Evolutionary conservation across 805 yeast species (phyloP), one percentile per base, ranked within the genome.

Genomic region (Yarrowia sp.): DNA sequence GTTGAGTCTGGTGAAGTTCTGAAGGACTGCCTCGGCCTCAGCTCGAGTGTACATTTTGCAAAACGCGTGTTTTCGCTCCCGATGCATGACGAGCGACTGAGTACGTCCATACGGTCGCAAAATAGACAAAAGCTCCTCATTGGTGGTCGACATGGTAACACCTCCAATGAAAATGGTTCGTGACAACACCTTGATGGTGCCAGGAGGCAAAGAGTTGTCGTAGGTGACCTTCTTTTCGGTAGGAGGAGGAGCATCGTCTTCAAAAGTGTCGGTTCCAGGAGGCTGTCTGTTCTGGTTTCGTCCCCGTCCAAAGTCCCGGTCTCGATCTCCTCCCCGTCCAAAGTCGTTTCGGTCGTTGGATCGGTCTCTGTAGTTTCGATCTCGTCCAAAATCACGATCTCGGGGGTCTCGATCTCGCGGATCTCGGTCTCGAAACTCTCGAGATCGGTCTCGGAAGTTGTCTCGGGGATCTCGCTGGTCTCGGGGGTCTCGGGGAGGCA

Each of bases 111-210:
- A 89, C 11, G 96, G 96, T 74, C 88, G 85, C 70, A 95, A 80
- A 21, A 87, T 84, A 19, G 83, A 80, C 2, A 88, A 83, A 36
- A 95, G 80, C 65, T 86, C 88, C 65, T 80, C 78, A 71, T 92
- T 96, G 69, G 83, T 87, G 92, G 90, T 92, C 67, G 82, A 78
- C 65, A 83, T 84, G 16, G 96, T 96, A 41, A 95, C 90, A 72
- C 98, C 98, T 56, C 98, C 98, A 67, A 95, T 86, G 72, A 95
- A 95, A 66, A 95, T 78, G 0, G 99, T 95, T 77, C 99, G 86
- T 62, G 96, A 88, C 70, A 83, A 82, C 1, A 93, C 97, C 73
- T 88, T 89, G 70, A 93, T 83, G 44, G 88, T 82, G 46, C 92
- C 96, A 52, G 85, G 84, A 1, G 96, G 95, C 65, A 92, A 77